Percentiles rank a stretch among this genome's conserved stretches.
Evolutionary conservation across 306 rosid genomes (phyloP).

Genomic region (Castanea sativa): DNA sequence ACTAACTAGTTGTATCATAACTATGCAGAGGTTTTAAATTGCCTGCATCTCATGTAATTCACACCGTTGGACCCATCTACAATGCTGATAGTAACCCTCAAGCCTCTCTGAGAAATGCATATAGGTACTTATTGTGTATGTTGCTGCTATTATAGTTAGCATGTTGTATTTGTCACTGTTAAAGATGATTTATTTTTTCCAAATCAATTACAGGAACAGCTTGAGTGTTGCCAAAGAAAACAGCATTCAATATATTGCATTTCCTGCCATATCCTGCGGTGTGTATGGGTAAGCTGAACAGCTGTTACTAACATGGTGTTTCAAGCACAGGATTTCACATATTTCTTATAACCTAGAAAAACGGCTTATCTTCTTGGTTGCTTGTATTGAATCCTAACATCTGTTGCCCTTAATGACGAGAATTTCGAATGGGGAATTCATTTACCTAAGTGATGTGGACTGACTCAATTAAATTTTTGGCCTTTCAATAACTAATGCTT

Average conservation of each 20-base stretch:
- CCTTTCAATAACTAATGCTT: not conserved
- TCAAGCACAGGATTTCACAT: not conserved
- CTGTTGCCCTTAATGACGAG: not conserved
- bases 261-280: slow-evolving; percentile 95
- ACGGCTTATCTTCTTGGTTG: not conserved
- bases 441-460: not conserved
- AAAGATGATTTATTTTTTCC: not conserved
- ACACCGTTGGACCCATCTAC: slow-evolving; percentile 85
- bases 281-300: slow-evolving; percentile 59
- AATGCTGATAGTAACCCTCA: slow-evolving; percentile 38
- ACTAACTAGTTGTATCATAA: not conserved
- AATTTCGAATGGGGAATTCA: not conserved
- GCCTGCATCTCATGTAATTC: slow-evolving; percentile 77
- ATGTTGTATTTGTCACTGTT: not conserved
- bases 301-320: not conserved
- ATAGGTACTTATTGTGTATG: slow-evolving; percentile 46
- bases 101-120: slow-evolving; percentile 63
- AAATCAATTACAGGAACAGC: slow-evolving; percentile 57
- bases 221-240: slow-evolving; percentile 71
- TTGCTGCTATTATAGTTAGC: slow-evolving; percentile 1
- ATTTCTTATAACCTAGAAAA: not conserved
- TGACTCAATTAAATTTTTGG: not conserved
- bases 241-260: slow-evolving; percentile 67
- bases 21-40: slow-evolving; percentile 73
- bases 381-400: not conserved